Base-by-base conservation (phyloP, 2,329 filamentous ascomycete genomes). In the Cladophialophora yegresii region DNA sequence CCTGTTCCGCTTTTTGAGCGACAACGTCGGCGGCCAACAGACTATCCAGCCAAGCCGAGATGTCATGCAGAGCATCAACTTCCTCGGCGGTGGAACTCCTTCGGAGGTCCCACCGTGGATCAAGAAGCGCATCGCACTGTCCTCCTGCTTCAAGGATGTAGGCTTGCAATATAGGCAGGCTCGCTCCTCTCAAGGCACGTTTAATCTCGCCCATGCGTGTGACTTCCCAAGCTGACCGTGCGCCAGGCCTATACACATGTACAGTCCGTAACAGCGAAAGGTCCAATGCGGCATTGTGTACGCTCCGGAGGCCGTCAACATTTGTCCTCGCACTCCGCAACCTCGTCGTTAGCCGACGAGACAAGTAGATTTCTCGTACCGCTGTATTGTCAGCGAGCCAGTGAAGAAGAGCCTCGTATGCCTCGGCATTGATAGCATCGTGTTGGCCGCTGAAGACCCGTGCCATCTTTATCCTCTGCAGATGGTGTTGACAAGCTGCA, bases 381-480 rank as follows among this genome's bases (percentile, higher is more conserved):
- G 61, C 53, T 1, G 67, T 69, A 23, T 58, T 43, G 20, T 64
- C 58, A n/a, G 65, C 45, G 12, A 69, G 58, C 67, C 67, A 69
- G 10, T 60, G 54, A 12, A 69, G 56, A 13, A 69, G 64, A 36
- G 64, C 53, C 47, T 69, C 67, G 49, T 69, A 69, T n/a, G 64
- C 62, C 20, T 62, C 55, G 30, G 58, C 64, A 58, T 62, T 58
- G 57, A 69, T 63, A n/a, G 60, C 64, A 47, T 64, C 54, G 30
- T 13, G 33, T 47, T 69, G 67, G 36, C 56, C 58, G 45, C 64
- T 65, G 45, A 56, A 69, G 30, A 69, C 60, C 20, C 58, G 53
- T 3, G 60, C 58, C 12, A 20, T 58, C 9, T 47, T 32, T 23
- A 69, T 55, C 13, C 62, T 45, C 23, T 62, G 56, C 33, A 69